These are phyloP conservation scores for Corylus avellana DNA, from an alignment of 306 rosid species.

Conservation along the genomic window DNA sequence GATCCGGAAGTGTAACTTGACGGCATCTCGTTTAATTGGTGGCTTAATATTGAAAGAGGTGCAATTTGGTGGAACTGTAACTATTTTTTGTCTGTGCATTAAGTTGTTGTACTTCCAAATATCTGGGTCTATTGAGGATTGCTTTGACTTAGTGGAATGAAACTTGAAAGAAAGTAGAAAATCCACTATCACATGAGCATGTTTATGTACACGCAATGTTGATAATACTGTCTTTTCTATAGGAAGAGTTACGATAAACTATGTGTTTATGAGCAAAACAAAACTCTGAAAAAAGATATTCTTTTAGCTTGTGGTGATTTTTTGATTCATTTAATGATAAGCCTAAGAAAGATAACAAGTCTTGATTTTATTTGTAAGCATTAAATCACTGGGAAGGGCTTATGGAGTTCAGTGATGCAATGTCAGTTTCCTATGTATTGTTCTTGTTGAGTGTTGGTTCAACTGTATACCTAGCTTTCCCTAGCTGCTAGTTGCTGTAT, in stretches of 20 bases:
- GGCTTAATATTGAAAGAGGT: constrained; percentile 66
- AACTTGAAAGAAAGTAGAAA: neutral
- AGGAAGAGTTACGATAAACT: neutral
- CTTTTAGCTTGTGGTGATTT: neutral
- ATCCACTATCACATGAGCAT: neutral
- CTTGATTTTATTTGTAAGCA: neutral
- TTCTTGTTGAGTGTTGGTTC: neutral
- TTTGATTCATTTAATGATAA: neutral
- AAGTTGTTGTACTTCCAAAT: neutral
- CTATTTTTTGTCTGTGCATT: neutral
- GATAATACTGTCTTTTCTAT: neutral
- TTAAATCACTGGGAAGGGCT: neutral
- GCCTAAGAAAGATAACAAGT: neutral
- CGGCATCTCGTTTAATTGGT: constrained; percentile 41
- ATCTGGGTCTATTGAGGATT: neutral
- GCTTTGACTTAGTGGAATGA: neutral
- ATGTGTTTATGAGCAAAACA: neutral
- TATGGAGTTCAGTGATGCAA: neutral
- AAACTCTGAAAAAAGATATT: neutral
- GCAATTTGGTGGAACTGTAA: neutral
- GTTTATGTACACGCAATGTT: neutral
- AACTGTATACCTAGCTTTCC: neutral
- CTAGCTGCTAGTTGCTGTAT: neutral
- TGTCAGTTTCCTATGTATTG: neutral
- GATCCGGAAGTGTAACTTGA: constrained; percentile 83